phyloP scores from a whole-genome alignment of 371 early-diverging fungal species.

The Saksenaea oblongispora region DNA sequence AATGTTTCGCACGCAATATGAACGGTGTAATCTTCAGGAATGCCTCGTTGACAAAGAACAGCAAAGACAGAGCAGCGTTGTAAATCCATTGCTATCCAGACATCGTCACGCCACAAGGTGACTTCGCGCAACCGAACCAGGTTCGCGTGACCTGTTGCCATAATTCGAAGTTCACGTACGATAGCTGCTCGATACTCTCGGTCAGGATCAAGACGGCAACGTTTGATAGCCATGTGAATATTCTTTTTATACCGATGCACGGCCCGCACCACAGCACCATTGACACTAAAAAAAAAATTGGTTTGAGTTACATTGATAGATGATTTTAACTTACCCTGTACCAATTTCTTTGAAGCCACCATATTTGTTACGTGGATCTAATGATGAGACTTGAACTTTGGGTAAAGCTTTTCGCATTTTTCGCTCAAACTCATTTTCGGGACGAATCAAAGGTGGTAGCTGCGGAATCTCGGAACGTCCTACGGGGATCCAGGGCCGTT shows the following conservation, averaged over 20 bases:
- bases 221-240: conserved; percentile 46
- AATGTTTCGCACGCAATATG: conserved; percentile 40
- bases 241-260: conserved; percentile 30
- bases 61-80: conserved; percentile 54
- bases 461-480: conserved; percentile 42
- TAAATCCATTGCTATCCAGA: conserved; percentile 54
- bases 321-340: conserved; percentile 39
- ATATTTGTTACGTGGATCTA: conserved; percentile 42
- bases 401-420: conserved; percentile 42
- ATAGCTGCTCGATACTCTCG: conserved; percentile 48
- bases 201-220: conserved; percentile 46
- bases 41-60: conserved; percentile 47
- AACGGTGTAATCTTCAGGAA: conserved; percentile 45
- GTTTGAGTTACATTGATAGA: background rate
- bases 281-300: conserved; percentile 32
- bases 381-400: conserved; percentile 28
- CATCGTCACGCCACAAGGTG: conserved; percentile 39
- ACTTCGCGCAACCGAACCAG: conserved; percentile 45
- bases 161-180: conserved; percentile 44
- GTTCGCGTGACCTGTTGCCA: conserved; percentile 43
- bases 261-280: conserved; percentile 50
- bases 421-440: conserved; percentile 44
- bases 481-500: conserved; percentile 46
- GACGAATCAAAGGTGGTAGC: conserved; percentile 41
- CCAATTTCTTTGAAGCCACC: conserved; percentile 52